A percentile compares a stretch with the other conserved stretches of the same genome.
Conservation (phyloP, 495 filamentous ascomycete species). For the Aspergillus indologenus region DNA sequence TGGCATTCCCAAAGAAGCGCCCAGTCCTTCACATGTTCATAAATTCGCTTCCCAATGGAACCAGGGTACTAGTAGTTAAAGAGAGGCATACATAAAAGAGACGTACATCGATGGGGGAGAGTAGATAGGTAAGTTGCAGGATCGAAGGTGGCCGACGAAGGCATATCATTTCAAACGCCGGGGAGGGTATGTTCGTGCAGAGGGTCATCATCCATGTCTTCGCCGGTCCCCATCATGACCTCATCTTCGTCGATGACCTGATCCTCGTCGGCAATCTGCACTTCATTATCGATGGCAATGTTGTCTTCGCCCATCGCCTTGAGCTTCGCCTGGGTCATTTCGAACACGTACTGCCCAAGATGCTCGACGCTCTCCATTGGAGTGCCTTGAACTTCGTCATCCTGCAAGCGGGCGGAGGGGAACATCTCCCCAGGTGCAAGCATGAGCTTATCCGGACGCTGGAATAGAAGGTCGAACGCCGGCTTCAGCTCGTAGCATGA, state of each 20-base stretch:
- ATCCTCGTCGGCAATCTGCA: slow-evolving; percentile 44
- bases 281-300: slow-evolving; percentile 30
- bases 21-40: neutral
- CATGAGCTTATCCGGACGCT: slow-evolving; percentile 71
- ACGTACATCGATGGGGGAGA: neutral
- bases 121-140: neutral
- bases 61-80: neutral
- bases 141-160: neutral
- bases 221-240: slow-evolving; percentile 35
- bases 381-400: slow-evolving; percentile 54
- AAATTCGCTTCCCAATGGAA: neutral
- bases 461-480: slow-evolving; percentile 73
- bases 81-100: neutral
- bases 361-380: slow-evolving; percentile 92
- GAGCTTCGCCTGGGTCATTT: slow-evolving; percentile 89
- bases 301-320: slow-evolving; percentile 52
- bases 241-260: slow-evolving; percentile 45
- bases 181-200: slow-evolving; percentile 34
- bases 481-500: slow-evolving; percentile 81
- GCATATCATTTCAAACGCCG: slow-evolving; percentile 6
- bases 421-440: slow-evolving; percentile 84
- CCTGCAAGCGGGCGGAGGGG: slow-evolving; percentile 60
- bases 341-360: slow-evolving; percentile 92
- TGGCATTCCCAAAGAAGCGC: neutral
- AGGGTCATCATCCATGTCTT: slow-evolving; percentile 33